Evolutionary conservation across 2,329 filamentous ascomycete species (phyloP).

Genomic region (Ceratocystiopsis brevicomis): DNA sequence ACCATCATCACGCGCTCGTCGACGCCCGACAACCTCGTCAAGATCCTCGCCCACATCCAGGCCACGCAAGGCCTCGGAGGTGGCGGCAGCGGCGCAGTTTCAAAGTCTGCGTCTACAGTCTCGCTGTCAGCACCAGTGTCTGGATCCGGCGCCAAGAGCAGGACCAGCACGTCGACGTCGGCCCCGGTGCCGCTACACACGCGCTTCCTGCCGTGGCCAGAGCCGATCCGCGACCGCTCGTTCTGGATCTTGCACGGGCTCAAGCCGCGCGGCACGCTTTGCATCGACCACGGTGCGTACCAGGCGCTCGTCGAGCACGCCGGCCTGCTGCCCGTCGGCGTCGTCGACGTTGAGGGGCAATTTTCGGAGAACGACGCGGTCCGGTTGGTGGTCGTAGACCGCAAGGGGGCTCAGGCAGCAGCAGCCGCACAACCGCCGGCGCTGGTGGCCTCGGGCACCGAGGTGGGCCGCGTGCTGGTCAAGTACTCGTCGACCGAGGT

Average conservation of each 20-base stretch:
- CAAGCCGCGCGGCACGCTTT: conserved; percentile 73
- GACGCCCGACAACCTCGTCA: conserved; percentile 78
- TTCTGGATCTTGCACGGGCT: conserved; percentile 96
- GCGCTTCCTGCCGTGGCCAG: conserved; percentile 67
- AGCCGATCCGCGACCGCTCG: conserved; percentile 78
- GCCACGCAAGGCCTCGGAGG: conserved; percentile 26
- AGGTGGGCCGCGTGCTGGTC: conserved; percentile 76
- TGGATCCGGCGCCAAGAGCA: background rate
- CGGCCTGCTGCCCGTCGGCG: conserved; percentile 73
- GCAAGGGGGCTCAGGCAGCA: conserved; percentile 56
- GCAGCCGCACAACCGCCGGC: conserved; percentile 38
- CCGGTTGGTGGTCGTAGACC: conserved; percentile 61
- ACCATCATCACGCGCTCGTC: conserved; percentile 89
- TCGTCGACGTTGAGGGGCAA: conserved; percentile 70
- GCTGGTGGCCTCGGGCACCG: conserved; percentile 52
- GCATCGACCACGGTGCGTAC: conserved; percentile 82
- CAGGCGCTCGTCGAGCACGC: conserved; percentile 65
- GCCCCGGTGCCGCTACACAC: conserved; percentile 69
- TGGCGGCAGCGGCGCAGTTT: background rate
- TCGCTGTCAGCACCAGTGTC: background rate
- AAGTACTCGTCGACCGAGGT: conserved; percentile 88
- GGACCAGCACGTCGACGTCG: conserved; percentile 6
- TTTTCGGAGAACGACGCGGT: conserved; percentile 92
- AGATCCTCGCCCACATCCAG: conserved; percentile 70
- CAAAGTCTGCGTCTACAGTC: conserved; percentile 9